phyloP scores from a whole-genome alignment of 2,329 filamentous ascomycete genomes.

The Tothia fuscella region DNA sequence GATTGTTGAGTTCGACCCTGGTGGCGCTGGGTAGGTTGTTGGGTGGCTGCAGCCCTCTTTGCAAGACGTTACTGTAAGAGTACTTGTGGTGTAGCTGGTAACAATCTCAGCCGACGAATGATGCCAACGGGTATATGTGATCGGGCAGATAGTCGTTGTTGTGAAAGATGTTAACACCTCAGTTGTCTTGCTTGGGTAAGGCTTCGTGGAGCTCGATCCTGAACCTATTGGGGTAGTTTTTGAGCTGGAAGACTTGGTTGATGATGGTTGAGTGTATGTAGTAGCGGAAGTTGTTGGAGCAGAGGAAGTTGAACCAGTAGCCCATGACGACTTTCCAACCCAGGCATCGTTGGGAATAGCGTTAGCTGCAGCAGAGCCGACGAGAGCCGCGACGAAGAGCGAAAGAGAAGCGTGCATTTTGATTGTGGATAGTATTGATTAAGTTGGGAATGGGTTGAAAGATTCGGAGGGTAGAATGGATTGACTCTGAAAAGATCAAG shows the following conservation, averaged over 20 bases:
- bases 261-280: background rate
- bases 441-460: background rate
- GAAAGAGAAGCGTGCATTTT: constrained; percentile 1
- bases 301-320: background rate
- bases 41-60: constrained; percentile 21
- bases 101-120: constrained; percentile 17
- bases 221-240: background rate
- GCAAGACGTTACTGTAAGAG: constrained; percentile 27
- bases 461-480: background rate
- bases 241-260: background rate
- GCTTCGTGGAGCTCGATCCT: background rate
- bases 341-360: background rate
- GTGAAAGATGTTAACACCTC: constrained; percentile 20
- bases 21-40: background rate
- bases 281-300: background rate
- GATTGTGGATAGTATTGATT: background rate
- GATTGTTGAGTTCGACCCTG: background rate
- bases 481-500: background rate
- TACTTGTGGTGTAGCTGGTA: constrained; percentile 25
- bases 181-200: background rate
- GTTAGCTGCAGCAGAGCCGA: constrained; percentile 5
- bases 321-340: too few species aligned
- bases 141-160: constrained; percentile 21
- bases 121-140: constrained; percentile 17
- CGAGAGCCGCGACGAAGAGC: background rate